Conservation (phyloP, 371 early-diverging fungal species). For the Synchytrium microbalum region DNA sequence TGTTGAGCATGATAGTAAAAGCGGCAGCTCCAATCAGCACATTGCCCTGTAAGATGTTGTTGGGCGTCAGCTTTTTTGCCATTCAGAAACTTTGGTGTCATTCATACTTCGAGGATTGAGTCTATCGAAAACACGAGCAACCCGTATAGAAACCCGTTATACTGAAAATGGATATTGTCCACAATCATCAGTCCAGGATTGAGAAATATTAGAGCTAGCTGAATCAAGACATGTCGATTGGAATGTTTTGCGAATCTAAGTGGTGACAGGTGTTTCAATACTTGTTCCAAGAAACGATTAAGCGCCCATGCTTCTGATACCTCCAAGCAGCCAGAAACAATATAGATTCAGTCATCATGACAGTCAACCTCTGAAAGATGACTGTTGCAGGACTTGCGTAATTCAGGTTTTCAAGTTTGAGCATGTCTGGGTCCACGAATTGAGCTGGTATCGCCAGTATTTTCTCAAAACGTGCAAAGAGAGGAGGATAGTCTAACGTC, state of each 20-base stretch:
- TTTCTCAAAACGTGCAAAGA: constrained; percentile 95
- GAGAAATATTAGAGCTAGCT: constrained; percentile 51
- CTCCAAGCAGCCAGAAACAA: constrained; percentile 60
- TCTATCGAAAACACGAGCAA: constrained; percentile 73
- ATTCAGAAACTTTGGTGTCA: constrained; percentile 12
- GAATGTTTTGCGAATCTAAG: too few relatives aligned
- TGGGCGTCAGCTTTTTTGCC: not conserved
- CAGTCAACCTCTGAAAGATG: constrained; percentile 78
- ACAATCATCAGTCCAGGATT: constrained; percentile 71
- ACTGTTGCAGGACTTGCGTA: constrained; percentile 62
- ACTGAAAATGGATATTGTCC: constrained; percentile 88
- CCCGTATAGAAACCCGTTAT: constrained; percentile 91
- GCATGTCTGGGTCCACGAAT: constrained; percentile 64
- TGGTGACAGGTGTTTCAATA: too few relatives aligned
- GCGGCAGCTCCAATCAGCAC: constrained; percentile 61
- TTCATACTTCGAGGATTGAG: constrained; percentile 63
- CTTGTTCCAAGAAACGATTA: not conserved
- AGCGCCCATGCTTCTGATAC: too few relatives aligned
- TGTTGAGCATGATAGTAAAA: constrained; percentile 85
- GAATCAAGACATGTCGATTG: not conserved
- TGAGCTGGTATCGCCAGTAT: constrained; percentile 55
- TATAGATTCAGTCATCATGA: constrained; percentile 72
- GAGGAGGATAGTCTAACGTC: constrained; percentile 95
- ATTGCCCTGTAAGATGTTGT: constrained; percentile 37
- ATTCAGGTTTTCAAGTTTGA: constrained; percentile 57